These are phyloP conservation scores for Xylaria multiplex DNA, from an alignment of 2,329 filamentous ascomycete genomes.

Conservation along the genomic window DNA sequence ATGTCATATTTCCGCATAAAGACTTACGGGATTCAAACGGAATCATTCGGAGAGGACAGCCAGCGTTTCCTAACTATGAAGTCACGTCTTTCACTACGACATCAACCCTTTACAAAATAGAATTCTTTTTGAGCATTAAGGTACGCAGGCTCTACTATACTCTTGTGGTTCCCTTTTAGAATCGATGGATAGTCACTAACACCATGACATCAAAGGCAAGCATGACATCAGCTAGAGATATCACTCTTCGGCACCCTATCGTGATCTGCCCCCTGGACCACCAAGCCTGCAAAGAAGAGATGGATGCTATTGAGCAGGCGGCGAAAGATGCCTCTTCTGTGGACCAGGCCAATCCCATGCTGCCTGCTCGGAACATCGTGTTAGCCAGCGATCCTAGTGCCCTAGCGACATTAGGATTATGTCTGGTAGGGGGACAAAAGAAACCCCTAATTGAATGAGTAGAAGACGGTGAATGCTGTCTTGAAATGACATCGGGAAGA, in stretches of 20 bases:
- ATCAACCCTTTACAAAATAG: slow-evolving; percentile 95
- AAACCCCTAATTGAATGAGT: slow-evolving; percentile 72
- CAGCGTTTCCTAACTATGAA: slow-evolving; percentile 88
- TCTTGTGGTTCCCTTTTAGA: background rate
- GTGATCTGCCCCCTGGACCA: slow-evolving; percentile 96
- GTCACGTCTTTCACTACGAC: slow-evolving; percentile 93
- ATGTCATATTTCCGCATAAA: slow-evolving; percentile 88
- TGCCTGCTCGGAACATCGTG: slow-evolving; percentile 87
- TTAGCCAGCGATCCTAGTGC: slow-evolving; percentile 77
- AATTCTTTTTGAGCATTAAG: slow-evolving; percentile 95
- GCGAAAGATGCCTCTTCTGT: slow-evolving; percentile 91
- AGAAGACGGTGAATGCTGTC: background rate
- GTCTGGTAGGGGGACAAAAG: slow-evolving; percentile 70
- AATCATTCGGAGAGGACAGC: slow-evolving; percentile 83
- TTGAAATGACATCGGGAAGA: background rate
- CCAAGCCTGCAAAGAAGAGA: slow-evolving; percentile 95
- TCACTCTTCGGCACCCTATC: slow-evolving; percentile 88
- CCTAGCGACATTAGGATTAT: slow-evolving; percentile 69
- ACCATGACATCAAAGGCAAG: slow-evolving; percentile 70
- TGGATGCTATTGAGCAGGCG: slow-evolving; percentile 97
- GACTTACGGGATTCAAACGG: slow-evolving; percentile 89
- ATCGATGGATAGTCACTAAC: slow-evolving; percentile 19
- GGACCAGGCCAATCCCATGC: slow-evolving; percentile 88
- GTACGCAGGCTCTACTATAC: slow-evolving; percentile 59
- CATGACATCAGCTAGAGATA: slow-evolving; percentile 87